phyloP scores from a whole-genome alignment of 2,329 filamentous ascomycete genomes.

The Curvularia spicifera region DNA sequence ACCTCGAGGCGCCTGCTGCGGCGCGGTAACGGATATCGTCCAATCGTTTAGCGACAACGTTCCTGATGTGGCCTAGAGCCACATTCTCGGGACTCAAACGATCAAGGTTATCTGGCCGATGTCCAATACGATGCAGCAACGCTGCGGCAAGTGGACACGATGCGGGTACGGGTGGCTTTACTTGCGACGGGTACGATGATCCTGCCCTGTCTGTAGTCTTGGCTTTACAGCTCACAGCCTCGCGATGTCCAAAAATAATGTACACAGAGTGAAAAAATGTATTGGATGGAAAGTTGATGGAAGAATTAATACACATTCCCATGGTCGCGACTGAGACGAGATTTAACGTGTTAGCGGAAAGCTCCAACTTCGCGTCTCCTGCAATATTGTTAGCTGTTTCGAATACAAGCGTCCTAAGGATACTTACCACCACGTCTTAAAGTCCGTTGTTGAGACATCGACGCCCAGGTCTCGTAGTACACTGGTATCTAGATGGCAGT shows the following conservation, averaged over 20 bases:
- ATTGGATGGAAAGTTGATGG: neutral
- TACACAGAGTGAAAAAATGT: neutral
- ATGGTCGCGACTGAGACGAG: neutral
- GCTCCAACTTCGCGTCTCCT: slow-evolving; percentile 46
- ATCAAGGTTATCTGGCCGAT: neutral
- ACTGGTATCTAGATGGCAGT: slow-evolving; percentile 84
- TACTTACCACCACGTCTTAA: slow-evolving; percentile 76
- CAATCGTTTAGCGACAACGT: slow-evolving; percentile 17
- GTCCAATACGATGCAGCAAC: slow-evolving; percentile 4
- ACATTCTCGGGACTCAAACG: neutral
- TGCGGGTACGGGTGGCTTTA: slow-evolving; percentile 10
- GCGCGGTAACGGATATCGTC: slow-evolving; percentile 1
- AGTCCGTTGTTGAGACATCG: slow-evolving; percentile 75
- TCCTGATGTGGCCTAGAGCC: slow-evolving; percentile 7
- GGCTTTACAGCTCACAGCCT: slow-evolving; percentile 2
- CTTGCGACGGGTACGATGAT: slow-evolving; percentile 5
- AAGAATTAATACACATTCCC: neutral
- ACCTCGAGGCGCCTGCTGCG: slow-evolving; percentile 14
- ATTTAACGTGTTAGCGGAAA: slow-evolving; percentile 22
- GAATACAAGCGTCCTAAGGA: neutral
- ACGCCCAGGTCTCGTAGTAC: slow-evolving; percentile 75
- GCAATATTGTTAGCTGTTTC: slow-evolving; percentile 17
- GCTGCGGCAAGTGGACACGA: slow-evolving; percentile 10
- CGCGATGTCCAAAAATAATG: neutral
- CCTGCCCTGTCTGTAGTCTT: neutral